Evolutionary conservation across 306 rosid species (phyloP), one percentile per base, ranked within the genome.

Genomic region (Cucumis cinereus): DNA sequence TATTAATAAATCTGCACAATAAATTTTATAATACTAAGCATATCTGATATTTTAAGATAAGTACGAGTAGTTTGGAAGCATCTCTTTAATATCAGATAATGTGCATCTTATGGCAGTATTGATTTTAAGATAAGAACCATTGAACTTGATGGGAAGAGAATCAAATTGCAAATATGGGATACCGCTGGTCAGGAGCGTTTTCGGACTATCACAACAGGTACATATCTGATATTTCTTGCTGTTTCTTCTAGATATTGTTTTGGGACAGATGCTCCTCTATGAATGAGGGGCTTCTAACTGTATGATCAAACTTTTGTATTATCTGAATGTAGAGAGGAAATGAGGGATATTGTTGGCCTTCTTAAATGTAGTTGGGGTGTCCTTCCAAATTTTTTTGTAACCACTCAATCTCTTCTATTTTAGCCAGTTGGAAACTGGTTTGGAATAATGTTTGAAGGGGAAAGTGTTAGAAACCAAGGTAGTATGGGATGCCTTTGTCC

Each of bases 51-150:
- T n/a, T n/a, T n/a, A n/a, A n/a, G n/a, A n/a, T n/a, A n/a, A 71
- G 45, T 50, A 72, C 23, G 2, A 19, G 16, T 50, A n/a, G 61
- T 47, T 15, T 71, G 22, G 23, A 72, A 72, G 28, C 61, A 28
- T 50, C 45, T 69, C 62, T 49, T 17, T 75, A 17, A 80, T 58
- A 59, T 53, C 79, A 61, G 76, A 30, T 49, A 35, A 71, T 40
- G 16, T 66, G 55, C 75, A 24, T 78, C 43, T 79, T 60, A 71
- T 72, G 76, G 76, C 88, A 91, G 97, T 43, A 91, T 91, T 74
- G 97, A 91, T 82, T 91, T 91, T 84, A 91, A 91, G 90, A 91
- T 89, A 89, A 86, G 94, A 85, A 89, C 94, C 84, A 89, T 91
- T 79, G 97, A 91, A 77, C 91, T 89, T 45, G 97, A 91, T 69